Base-by-base conservation (phyloP, 331 rosid species). In the Ulmus americana region DNA sequence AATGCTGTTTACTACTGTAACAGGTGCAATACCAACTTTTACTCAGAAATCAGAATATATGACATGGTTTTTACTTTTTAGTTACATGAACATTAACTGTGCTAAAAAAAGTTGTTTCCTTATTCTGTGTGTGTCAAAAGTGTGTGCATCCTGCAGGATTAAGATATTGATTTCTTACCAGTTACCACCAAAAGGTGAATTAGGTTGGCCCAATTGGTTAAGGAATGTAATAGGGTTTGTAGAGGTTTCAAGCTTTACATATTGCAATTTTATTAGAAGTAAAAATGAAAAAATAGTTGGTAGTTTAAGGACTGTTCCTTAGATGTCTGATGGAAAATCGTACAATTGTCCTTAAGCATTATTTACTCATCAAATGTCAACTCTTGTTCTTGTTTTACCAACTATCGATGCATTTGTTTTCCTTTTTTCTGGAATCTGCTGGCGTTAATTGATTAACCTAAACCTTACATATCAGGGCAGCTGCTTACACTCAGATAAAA, bases 1-100 rank as follows among this genome's bases (percentile, higher is more conserved):
- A 88, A 80, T 80, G 96, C 96, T 56, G 83, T 92, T 75, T 92
- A 85, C 88, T 79, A 79, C 80, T 86, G 96, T 84, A 88, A 92
- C 94, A 85, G 97, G 97, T 92, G 79, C 73, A 44, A 57, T 61
- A 20, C 63, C 56, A 51, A 71, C 9, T 57, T 72, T 5, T 61
- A 45, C 20, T 64, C 35, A 28, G 35, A 28, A 28, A 28, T 28
- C 35, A 28, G 7, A 51, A 38, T 35, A 45, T 12, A 46, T 54
- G 35, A 28, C 35, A 28, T 28, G 35, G 35, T 28, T 28, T 28
- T 28, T 10, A 41, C 10, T 11, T 22, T 18, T 59, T 18, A 15
- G 59, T 57, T 41, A 64, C 41, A 18, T 58, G 47, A 65, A 15
- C 13, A 3, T 16, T 55, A 12, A 59, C 35, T 28, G 35, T 28